phyloP scores from a whole-genome alignment of 805 yeast genomes.

The Yarrowia keelungensis region DNA sequence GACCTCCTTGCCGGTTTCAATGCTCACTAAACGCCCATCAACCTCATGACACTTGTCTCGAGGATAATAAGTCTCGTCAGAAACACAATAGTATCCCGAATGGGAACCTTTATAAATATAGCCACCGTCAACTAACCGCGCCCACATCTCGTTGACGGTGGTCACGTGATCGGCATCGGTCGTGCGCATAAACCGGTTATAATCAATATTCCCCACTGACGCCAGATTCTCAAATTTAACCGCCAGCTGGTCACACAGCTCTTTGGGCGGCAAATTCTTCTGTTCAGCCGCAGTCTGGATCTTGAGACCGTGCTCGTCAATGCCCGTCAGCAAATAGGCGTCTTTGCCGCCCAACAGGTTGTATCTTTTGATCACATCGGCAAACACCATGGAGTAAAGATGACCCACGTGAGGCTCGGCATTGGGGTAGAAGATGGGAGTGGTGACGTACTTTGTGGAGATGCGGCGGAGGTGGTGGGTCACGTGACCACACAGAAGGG shows the following conservation, averaged over 20 bases:
- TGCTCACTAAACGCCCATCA: conserved; percentile 51
- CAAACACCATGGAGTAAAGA: conserved; percentile 81
- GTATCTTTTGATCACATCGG: conserved; percentile 72
- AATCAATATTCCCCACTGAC: conserved; percentile 59
- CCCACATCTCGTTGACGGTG: conserved; percentile 77
- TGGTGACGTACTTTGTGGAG: conserved; percentile 57
- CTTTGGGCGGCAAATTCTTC: conserved; percentile 61
- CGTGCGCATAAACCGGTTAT: conserved; percentile 85
- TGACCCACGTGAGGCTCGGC: conserved; percentile 97
- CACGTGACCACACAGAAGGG: neutral
- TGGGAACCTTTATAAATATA: conserved; percentile 83
- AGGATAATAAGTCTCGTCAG: conserved; percentile 94
- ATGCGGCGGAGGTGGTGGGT: conserved; percentile 3
- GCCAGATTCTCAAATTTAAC: conserved; percentile 71
- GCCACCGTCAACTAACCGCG: conserved; percentile 61
- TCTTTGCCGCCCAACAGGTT: neutral
- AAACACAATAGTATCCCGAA: conserved; percentile 91
- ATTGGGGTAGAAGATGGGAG: conserved; percentile 96
- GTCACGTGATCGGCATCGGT: conserved; percentile 80
- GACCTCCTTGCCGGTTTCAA: conserved; percentile 80
- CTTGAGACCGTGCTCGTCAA: conserved; percentile 96
- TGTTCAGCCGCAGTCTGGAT: conserved; percentile 83
- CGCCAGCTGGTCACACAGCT: conserved; percentile 75
- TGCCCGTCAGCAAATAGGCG: conserved; percentile 72
- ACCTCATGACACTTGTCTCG: conserved; percentile 40